Percentiles rank a stretch among this genome's conserved stretches.
Evolutionary conservation across 768 basidiomycete genomes (phyloP).

Genomic region (Epithele typhae): DNA sequence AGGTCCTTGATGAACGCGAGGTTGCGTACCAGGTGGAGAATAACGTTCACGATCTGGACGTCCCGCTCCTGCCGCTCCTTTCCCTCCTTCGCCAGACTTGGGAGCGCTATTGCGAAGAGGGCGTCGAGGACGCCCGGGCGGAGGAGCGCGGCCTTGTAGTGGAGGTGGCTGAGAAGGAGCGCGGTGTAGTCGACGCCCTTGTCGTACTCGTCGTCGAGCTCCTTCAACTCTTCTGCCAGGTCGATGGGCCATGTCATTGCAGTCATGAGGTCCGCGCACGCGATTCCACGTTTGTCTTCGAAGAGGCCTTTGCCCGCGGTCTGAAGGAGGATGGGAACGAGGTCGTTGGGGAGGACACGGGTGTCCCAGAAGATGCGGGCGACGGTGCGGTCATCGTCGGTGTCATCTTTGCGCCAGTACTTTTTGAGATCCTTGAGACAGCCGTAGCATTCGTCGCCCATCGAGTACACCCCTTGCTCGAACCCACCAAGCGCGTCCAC

Average conservation of each 20-base stretch:
- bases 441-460: constrained; percentile 78
- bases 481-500: constrained; percentile 79
- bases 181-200: constrained; percentile 86
- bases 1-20: constrained; percentile 92
- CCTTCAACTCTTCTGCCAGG: constrained; percentile 88
- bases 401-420: constrained; percentile 94
- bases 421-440: constrained; percentile 94
- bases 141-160: constrained; percentile 84
- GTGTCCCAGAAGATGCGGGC: constrained; percentile 90
- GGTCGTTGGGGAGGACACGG: constrained; percentile 81
- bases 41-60: constrained; percentile 80
- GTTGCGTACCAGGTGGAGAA: constrained; percentile 88
- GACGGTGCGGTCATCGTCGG: constrained; percentile 93
- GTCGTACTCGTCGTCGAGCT: constrained; percentile 80
- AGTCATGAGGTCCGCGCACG: constrained; percentile 84
- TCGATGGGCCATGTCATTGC: constrained; percentile 99
- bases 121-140: constrained; percentile 65
- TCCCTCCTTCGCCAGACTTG: constrained; percentile 65
- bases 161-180: constrained; percentile 71
- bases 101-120: constrained; percentile 70
- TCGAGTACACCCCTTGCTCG: constrained; percentile 61
- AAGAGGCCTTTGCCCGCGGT: constrained; percentile 75
- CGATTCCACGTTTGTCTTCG: constrained; percentile 80
- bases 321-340: constrained; percentile 78
- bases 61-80: constrained; percentile 78